A percentile compares a stretch with the other conserved stretches of the same genome.
Evolutionary conservation across 192 early-diverging fungal genomes (phyloP).

Genomic region (Polychytrium aggregatum): DNA sequence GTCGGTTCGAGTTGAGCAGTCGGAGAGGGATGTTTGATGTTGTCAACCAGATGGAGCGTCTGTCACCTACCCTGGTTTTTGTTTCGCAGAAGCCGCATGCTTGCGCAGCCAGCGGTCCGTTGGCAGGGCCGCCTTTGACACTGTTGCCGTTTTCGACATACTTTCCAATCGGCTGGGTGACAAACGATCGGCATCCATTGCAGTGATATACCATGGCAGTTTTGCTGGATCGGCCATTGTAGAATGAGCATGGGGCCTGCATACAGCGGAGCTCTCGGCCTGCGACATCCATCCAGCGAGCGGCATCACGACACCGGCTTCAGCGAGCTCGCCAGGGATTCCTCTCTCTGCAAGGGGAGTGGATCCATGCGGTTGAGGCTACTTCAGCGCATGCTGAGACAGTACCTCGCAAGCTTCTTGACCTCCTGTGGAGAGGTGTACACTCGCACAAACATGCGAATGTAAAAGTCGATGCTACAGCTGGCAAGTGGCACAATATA

Average conservation of each 20-base stretch:
- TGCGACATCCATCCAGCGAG: no score
- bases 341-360: no score
- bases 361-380: no score
- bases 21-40: no score
- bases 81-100: constrained; percentile 66
- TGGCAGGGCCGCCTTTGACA: constrained; percentile 47
- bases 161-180: constrained; percentile 65
- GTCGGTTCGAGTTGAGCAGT: no score
- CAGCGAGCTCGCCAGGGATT: no score
- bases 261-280: no score
- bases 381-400: no score
- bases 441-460: constrained; percentile 91
- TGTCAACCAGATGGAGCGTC: no score
- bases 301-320: no score
- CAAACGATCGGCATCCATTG: constrained; percentile 64
- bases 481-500: constrained; percentile 81
- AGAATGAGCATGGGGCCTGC: no score
- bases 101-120: constrained; percentile 46
- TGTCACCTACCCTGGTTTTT: constrained; percentile 50
- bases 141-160: constrained; percentile 38
- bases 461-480: constrained; percentile 96
- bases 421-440: constrained; percentile 56
- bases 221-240: constrained; percentile 51
- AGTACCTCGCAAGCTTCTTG: constrained; percentile 65
- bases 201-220: constrained; percentile 77